These are phyloP conservation scores for Phytophthora kernoviae DNA, from an alignment of 352 stramenopile genomes.

Conservation along the genomic window DNA sequence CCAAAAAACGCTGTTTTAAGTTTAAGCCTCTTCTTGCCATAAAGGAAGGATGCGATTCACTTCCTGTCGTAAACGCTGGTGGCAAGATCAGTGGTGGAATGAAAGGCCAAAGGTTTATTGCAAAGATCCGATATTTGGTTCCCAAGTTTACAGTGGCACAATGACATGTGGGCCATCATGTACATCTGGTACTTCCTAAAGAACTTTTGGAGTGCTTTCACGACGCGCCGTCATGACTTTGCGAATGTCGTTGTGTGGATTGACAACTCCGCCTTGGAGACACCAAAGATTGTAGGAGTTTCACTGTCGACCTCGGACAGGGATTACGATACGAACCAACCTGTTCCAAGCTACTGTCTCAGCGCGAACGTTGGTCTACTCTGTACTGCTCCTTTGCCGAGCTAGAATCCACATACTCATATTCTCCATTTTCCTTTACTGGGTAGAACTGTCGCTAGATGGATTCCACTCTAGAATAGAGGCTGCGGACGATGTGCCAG, in stretches of 20 bases:
- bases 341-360: too few relatives aligned
- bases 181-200: background rate
- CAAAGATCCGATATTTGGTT: background rate
- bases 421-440: too few relatives aligned
- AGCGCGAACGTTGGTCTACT: too few relatives aligned
- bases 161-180: background rate
- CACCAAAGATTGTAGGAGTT: background rate
- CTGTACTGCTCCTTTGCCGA: too few relatives aligned
- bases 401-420: too few relatives aligned
- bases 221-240: background rate
- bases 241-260: background rate
- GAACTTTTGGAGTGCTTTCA: background rate
- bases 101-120: too few relatives aligned
- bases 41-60: background rate
- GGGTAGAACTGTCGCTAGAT: too few relatives aligned
- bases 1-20: too few relatives aligned
- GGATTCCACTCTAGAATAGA: constrained; percentile 12
- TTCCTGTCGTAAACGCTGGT: background rate
- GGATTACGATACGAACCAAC: too few relatives aligned
- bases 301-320: background rate
- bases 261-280: background rate
- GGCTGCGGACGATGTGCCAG: constrained; percentile 13
- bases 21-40: too few relatives aligned
- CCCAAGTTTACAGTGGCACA: background rate
- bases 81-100: background rate